These are phyloP conservation scores for Cucumis hystrix DNA, from an alignment of 306 rosid species.

Conservation along the genomic window DNA sequence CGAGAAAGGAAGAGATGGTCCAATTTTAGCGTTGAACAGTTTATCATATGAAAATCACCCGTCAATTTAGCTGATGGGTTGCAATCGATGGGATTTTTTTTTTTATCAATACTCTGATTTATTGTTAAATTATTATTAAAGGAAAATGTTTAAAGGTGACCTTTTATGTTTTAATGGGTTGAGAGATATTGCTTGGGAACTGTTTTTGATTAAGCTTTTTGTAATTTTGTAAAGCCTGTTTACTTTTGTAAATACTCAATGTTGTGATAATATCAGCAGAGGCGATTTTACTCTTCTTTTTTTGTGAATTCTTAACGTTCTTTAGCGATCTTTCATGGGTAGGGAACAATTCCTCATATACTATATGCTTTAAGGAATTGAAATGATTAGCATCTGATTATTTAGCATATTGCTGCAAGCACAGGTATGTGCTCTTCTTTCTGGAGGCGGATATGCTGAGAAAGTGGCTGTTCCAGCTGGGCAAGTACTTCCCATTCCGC, in stretches of 20 bases:
- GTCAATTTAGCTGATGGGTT: no score
- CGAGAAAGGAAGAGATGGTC: no score
- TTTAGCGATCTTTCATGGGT: background rate
- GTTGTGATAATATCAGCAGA: background rate
- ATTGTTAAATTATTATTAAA: no score
- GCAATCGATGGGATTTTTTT: no score
- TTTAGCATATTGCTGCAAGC: no score
- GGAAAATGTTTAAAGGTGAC: background rate
- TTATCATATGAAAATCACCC: no score
- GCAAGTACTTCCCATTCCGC: constrained; percentile 60
- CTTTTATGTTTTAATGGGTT: background rate
- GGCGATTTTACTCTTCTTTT: background rate
- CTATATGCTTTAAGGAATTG: background rate
- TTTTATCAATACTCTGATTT: no score
- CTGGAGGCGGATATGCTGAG: constrained; percentile 40
- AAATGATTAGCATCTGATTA: background rate
- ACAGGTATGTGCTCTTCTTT: constrained; percentile 32
- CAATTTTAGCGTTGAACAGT: no score
- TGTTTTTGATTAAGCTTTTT: background rate
- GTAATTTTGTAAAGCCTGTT: background rate
- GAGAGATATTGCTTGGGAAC: background rate
- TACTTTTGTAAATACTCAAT: background rate
- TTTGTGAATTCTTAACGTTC: background rate
- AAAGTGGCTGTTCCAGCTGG: constrained; percentile 54
- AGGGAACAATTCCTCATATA: background rate